Conservation (phyloP, 768 basidiomycete species). For the Pulveroboletus sp. region DNA sequence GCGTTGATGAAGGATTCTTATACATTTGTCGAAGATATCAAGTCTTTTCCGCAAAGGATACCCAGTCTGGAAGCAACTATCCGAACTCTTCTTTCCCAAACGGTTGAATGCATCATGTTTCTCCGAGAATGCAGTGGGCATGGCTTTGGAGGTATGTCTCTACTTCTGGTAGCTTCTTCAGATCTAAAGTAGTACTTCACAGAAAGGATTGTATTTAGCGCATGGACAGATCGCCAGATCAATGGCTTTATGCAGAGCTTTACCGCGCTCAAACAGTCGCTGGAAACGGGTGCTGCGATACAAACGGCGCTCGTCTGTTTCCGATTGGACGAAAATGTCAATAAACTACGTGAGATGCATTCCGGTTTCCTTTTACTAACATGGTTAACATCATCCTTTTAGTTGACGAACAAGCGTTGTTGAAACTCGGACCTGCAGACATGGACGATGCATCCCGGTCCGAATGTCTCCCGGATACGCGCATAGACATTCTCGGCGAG, state of each 20-base stretch:
- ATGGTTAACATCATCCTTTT: not conserved
- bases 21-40: slow-evolving; percentile 29
- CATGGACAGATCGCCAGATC: slow-evolving; percentile 22
- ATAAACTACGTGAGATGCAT: slow-evolving; percentile 20
- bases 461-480: slow-evolving; percentile 31
- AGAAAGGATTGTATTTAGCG: slow-evolving; percentile 18
- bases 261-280: slow-evolving; percentile 22
- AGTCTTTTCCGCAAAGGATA: slow-evolving; percentile 27
- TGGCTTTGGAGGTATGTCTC: slow-evolving; percentile 31
- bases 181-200: slow-evolving; percentile 5
- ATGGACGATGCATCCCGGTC: slow-evolving; percentile 27
- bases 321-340: slow-evolving; percentile 27
- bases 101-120: slow-evolving; percentile 36
- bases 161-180: not conserved
- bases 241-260: slow-evolving; percentile 21
- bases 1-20: slow-evolving; percentile 32
- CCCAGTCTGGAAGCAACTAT: slow-evolving; percentile 27
- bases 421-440: slow-evolving; percentile 26
- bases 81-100: slow-evolving; percentile 27
- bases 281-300: slow-evolving; percentile 23
- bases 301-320: slow-evolving; percentile 28
- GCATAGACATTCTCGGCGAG: slow-evolving; percentile 26
- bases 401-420: slow-evolving; percentile 22
- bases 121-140: slow-evolving; percentile 34
- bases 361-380: not conserved